Base-by-base conservation (phyloP, 2,329 filamentous ascomycete genomes). In the Botryotinia globosa region DNA sequence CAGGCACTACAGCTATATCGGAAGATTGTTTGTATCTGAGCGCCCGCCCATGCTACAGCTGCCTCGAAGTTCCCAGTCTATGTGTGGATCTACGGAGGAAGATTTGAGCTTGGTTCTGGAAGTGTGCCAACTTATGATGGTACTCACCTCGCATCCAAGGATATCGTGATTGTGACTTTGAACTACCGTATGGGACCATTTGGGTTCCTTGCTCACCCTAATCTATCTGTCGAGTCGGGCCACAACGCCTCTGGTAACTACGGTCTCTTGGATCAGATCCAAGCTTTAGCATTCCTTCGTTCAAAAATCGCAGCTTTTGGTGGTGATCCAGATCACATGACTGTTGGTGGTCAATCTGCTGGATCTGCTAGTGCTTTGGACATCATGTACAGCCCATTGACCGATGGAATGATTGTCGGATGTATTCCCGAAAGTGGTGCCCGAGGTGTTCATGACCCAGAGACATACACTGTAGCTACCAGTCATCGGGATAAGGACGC, bases 341-440 rank as follows among this genome's bases (percentile, higher is more conserved):
- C 90, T 0, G 81, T 93, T 0, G 89, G 88, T 34, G 92, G 91
- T 22, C 88, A 87, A 76, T 91, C 88, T 71, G 90, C 91, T 8
- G 91, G 91, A 65, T 74, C 75, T 20, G 78, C 76, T 4, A 74
- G 71, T 66, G 75, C 76, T 29, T 61, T 78, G 7, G 74, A 76
- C 48, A 76, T 77, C 65, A 77, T 81, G 71, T 80, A 75, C 45
- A 76, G 74, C 64, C 80, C 77, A 39, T 74, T 80, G 18, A 73
- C 74, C 7, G 71, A 74, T 6, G 77, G 75, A 2, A 75, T 79
- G 12, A 74, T 81, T 48, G 70, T 75, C 25, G 78, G 78, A 44
- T 77, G 77, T 54, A 82, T 82, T 63, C 74, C 80, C 4, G 79
- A 82, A 73, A 80, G 77, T 65, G 80, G 81, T 69, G 81, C 77